Conservation (phyloP, 768 basidiomycete genomes). For the Russula brevipes region DNA sequence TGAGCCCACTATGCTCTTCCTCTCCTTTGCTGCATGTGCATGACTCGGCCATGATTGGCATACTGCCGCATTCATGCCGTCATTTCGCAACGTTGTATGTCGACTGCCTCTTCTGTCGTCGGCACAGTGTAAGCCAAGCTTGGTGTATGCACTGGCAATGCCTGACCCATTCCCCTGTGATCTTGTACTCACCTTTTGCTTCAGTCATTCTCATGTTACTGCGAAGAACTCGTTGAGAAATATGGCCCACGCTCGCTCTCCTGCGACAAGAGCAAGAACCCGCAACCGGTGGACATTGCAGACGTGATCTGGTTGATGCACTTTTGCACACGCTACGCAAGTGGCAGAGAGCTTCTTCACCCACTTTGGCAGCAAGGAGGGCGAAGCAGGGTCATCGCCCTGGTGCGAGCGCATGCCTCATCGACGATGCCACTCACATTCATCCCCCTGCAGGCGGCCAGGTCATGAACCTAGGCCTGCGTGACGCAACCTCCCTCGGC, state of each 20-base stretch:
- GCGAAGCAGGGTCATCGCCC: neutral
- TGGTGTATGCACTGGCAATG: no score
- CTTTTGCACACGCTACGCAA: constrained; percentile 43
- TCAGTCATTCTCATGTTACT: no score
- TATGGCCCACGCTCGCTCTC: constrained; percentile 36
- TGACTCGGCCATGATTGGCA: no score
- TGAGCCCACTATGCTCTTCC: no score
- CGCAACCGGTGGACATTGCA: constrained; percentile 29
- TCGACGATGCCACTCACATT: constrained; percentile 49
- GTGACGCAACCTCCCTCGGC: constrained; percentile 46
- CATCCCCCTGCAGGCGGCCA: constrained; percentile 53
- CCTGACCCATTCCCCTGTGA: no score
- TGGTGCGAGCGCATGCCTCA: constrained; percentile 28
- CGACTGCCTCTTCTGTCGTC: no score
- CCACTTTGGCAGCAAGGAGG: constrained; percentile 26
- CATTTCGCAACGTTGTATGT: no score
- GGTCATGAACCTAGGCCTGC: constrained; percentile 54
- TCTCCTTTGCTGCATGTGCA: no score
- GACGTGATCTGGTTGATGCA: constrained; percentile 42
- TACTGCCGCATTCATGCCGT: no score
- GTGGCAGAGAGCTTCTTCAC: constrained; percentile 39
- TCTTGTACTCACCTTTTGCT: no score
- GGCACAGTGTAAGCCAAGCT: no score
- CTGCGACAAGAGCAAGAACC: constrained; percentile 36
- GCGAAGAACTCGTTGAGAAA: constrained; percentile 41